Percentiles rank a stretch among this genome's conserved stretches.
Conservation (phyloP, 495 filamentous ascomycete species). For the Neurospora intermedia region DNA sequence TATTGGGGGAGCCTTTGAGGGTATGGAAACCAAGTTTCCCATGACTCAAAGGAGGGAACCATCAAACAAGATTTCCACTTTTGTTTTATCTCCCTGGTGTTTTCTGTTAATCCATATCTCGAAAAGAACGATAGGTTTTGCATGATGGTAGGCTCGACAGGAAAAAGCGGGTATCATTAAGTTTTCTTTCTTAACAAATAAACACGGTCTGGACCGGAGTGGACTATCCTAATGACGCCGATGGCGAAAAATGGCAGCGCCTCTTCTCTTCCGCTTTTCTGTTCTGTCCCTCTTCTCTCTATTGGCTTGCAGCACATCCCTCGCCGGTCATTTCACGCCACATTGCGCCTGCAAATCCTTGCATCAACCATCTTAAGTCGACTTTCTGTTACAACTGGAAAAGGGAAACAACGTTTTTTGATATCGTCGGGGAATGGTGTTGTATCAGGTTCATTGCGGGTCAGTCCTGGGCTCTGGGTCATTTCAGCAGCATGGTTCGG, state of each 20-base stretch:
- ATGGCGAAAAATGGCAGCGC: conserved; percentile 3
- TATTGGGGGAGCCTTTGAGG: not conserved
- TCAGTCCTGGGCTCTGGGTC: not conserved
- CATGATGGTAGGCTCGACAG: not conserved
- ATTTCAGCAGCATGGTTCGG: not conserved
- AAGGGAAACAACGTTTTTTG: not conserved
- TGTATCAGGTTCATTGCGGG: not conserved
- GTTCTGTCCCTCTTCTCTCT: not conserved
- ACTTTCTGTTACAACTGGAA: conserved; percentile 4
- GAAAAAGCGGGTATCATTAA: not conserved
- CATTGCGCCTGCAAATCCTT: not conserved
- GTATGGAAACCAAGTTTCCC: not conserved
- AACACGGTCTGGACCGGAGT: conserved; percentile 19
- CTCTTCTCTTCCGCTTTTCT: conserved; percentile 8
- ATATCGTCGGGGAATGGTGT: not conserved
- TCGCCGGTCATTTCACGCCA: not conserved
- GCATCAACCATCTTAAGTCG: not conserved
- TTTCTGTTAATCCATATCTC: not conserved
- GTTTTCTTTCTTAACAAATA: conserved; percentile 12
- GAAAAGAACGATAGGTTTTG: not conserved
- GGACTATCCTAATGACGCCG: conserved; percentile 16
- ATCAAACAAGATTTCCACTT: not conserved
- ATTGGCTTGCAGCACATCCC: not conserved
- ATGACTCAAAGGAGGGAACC: not conserved
- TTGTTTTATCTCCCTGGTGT: not conserved